phyloP scores from a whole-genome alignment of 169 alveolate species.

The Eimeria sp. region DNA sequence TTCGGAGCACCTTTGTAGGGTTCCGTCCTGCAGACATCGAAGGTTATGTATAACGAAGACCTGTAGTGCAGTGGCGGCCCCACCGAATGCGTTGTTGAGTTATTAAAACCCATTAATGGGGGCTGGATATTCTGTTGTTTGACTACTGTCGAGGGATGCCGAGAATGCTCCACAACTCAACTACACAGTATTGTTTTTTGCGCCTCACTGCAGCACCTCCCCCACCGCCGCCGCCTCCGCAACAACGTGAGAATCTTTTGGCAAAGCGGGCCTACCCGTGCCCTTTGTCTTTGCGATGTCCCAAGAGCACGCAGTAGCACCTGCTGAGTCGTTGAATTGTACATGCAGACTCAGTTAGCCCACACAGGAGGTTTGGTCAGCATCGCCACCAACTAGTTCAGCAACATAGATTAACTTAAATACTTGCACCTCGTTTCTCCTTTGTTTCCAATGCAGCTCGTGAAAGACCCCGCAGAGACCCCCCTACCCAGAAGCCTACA shows the following conservation, averaged over 20 bases:
- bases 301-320: background rate
- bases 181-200: background rate
- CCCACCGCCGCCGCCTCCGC: background rate
- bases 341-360: background rate
- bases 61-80: background rate
- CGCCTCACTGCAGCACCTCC: background rate
- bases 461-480: background rate
- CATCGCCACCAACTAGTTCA: background rate
- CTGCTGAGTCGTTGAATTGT: background rate
- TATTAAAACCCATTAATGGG: background rate
- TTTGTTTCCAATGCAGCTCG: background rate
- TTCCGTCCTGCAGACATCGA: background rate
- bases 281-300: background rate
- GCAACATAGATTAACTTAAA: background rate
- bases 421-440: background rate
- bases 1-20: background rate
- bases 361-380: background rate
- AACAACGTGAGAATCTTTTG: background rate
- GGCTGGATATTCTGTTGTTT: background rate
- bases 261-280: background rate
- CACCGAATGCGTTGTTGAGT: background rate
- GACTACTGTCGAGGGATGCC: background rate
- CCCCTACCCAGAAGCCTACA: background rate
- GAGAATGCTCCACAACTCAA: background rate
- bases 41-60: background rate